phyloP scores from a whole-genome alignment of 495 filamentous ascomycete genomes.

The Penicillium mononematosum region DNA sequence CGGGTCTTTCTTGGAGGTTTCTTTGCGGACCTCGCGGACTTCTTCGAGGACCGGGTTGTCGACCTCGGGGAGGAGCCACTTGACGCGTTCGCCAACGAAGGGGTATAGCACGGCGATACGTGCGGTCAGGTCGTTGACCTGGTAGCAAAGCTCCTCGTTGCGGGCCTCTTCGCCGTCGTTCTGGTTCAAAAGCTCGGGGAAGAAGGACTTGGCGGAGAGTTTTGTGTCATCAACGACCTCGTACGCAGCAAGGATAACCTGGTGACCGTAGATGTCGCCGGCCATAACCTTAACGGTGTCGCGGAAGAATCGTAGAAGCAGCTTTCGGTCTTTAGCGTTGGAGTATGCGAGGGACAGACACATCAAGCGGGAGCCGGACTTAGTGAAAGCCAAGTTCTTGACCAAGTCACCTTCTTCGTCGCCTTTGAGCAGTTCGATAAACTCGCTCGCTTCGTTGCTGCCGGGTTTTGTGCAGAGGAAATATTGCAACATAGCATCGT shows the following conservation, averaged over 20 bases:
- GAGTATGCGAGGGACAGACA: slow-evolving; percentile 78
- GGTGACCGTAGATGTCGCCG: slow-evolving; percentile 72
- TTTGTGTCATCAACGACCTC: slow-evolving; percentile 94
- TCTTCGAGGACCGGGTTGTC: slow-evolving; percentile 68
- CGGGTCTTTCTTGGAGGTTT: slow-evolving; percentile 88
- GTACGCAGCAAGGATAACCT: slow-evolving; percentile 77
- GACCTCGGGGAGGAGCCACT: slow-evolving; percentile 61
- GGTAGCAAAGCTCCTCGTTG: slow-evolving; percentile 58
- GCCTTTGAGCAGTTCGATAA: slow-evolving; percentile 83
- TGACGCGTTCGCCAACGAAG: slow-evolving; percentile 68
- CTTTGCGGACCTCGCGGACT: slow-evolving; percentile 69
- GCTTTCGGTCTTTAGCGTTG: slow-evolving; percentile 88
- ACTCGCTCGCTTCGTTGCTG: slow-evolving; percentile 77
- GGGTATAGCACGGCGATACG: slow-evolving; percentile 81
- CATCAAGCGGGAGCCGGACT: slow-evolving; percentile 77
- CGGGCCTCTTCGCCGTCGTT: slow-evolving; percentile 54
- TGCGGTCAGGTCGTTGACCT: slow-evolving; percentile 67
- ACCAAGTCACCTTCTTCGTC: slow-evolving; percentile 85
- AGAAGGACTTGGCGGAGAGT: slow-evolving; percentile 77
- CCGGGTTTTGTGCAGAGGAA: slow-evolving; percentile 75
- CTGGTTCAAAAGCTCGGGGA: slow-evolving; percentile 76
- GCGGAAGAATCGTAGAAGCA: slow-evolving; percentile 81
- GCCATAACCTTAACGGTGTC: slow-evolving; percentile 81
- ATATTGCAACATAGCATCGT: slow-evolving; percentile 98
- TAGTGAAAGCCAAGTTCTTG: slow-evolving; percentile 94